Percentiles rank a stretch among this genome's conserved stretches.
These are phyloP conservation scores for Aspergillus asperescens DNA, from an alignment of 495 filamentous ascomycete genomes.

Conservation along the genomic window DNA sequence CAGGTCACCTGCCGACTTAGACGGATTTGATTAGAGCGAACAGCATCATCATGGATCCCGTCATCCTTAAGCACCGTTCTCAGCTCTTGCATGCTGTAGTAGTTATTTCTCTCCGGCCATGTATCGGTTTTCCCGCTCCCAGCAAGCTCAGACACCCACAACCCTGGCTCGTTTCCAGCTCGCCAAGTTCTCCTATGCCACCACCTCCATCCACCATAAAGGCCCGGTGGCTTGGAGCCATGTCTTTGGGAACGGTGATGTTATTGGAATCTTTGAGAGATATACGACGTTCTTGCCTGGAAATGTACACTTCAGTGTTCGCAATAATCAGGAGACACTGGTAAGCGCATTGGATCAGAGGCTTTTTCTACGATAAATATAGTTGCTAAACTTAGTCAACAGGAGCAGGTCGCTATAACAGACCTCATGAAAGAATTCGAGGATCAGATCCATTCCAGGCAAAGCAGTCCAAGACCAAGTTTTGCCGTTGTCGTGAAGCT, in stretches of 20 bases:
- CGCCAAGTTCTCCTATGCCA: constrained; percentile 43
- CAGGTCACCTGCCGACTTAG: too few species aligned
- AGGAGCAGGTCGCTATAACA: constrained; percentile 38
- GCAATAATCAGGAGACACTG: constrained; percentile 22
- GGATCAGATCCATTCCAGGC: constrained; percentile 8
- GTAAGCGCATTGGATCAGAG: constrained; percentile 17
- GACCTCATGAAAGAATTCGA: constrained; percentile 21
- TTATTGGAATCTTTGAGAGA: constrained; percentile 30
- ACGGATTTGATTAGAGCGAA: too few species aligned
- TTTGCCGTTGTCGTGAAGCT: constrained; percentile 41
- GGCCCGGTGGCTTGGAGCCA: constrained; percentile 39
- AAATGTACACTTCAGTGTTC: constrained; percentile 22
- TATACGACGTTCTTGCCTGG: neutral
- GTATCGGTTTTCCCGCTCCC: neutral
- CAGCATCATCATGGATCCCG: neutral
- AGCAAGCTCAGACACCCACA: constrained; percentile 8
- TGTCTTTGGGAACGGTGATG: constrained; percentile 29
- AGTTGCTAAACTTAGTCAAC: neutral
- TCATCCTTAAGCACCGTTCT: neutral
- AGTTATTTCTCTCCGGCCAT: neutral
- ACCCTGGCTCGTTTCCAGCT: constrained; percentile 27
- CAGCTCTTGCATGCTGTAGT: neutral
- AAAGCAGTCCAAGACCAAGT: constrained; percentile 8
- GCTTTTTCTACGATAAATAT: neutral
- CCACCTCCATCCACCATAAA: constrained; percentile 26